Base-by-base conservation (phyloP, 2,329 filamentous ascomycete species). In the Gnomoniopsis smithogilvyi region DNA sequence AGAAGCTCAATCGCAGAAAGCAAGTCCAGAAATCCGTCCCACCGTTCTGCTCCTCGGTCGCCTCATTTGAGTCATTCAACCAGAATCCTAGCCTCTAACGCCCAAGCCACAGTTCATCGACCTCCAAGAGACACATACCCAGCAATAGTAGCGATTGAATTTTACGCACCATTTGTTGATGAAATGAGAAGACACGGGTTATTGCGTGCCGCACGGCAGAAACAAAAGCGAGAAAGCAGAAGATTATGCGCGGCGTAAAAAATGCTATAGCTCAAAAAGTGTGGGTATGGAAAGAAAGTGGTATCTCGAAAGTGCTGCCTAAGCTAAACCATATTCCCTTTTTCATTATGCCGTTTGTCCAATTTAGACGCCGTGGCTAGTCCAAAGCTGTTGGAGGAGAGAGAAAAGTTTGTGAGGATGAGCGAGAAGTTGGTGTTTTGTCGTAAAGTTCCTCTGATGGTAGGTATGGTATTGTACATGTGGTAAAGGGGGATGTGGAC, bases 291-390 rank as follows among this genome's bases (percentile, higher is more conserved):
- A 49, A 38, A 26, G 22, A 47, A 56, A 38, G 48, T 51, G 52
- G 57, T 59, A 59, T 59, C 30, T 59, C 33, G 22, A 55, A n/a
- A 47, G 21, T 51, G 26, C 21, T n/a, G 45, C 53, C 52, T 56
- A 49, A 47, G 4, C 38, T 43, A 26, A 45, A 38, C 57, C 30
- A 36, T 10, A 17, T 50, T 22, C n/a, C 33, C 24, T 15, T 34
- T 47, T 54, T 54, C 22, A 22, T 50, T 41, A 12, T 38, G 33
- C 15, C 21, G 34, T 51, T 15, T 51, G 34, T 33, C 34, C 12
- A 51, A 38, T 41, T 33, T 6, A 17, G 33, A 51, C 34, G 49
- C 49, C 49, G 11, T 36, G 49, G 15, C 19, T 2, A 4, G 38
- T 22, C 33, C 21, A 33, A 22, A 51, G n/a, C 30, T 36, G 49